Conservation (phyloP, 805 yeast genomes). For the Saccharomyces eubayanus region DNA sequence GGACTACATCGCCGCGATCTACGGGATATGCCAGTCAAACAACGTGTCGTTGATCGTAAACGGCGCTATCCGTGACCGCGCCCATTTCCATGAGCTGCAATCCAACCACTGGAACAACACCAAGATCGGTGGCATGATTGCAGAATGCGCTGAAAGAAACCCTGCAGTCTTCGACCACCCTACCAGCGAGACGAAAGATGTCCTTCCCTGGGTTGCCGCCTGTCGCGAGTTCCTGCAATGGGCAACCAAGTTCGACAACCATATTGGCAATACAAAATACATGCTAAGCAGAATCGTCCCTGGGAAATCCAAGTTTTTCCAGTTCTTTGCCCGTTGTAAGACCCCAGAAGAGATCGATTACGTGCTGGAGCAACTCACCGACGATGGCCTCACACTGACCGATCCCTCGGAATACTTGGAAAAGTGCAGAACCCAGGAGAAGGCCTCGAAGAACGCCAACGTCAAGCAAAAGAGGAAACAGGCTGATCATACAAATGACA, state of each 20-base stretch:
- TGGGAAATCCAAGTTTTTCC: conserved; percentile 57
- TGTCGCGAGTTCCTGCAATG: conserved; percentile 48
- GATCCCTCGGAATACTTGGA: conserved; percentile 18
- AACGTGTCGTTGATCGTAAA: conserved; percentile 72
- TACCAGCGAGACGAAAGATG: conserved; percentile 17
- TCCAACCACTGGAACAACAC: conserved; percentile 38
- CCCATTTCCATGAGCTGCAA: conserved; percentile 48
- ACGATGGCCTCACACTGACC: conserved; percentile 12
- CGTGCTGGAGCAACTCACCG: conserved; percentile 13
- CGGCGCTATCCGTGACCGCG: conserved; percentile 57
- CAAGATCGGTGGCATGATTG: conserved; percentile 87
- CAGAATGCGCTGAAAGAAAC: conserved; percentile 80
- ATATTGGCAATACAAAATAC: conserved; percentile 68
- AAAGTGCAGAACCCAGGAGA: conserved; percentile 11
- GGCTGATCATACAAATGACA: not conserved
- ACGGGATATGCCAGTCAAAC: conserved; percentile 48
- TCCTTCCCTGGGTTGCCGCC: conserved; percentile 46
- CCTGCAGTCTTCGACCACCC: conserved; percentile 56
- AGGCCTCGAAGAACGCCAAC: conserved; percentile 7
- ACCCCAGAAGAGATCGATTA: conserved; percentile 41
- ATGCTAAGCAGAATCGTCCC: conserved; percentile 73
- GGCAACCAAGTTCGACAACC: conserved; percentile 52
- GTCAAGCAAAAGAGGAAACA: conserved; percentile 7
- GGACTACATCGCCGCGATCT: conserved; percentile 55
- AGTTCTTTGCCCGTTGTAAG: conserved; percentile 47